A percentile compares a stretch with the other conserved stretches of the same genome.
phyloP scores from a whole-genome alignment of 371 early-diverging fungal genomes.

The Mortierella sp. region DNA sequence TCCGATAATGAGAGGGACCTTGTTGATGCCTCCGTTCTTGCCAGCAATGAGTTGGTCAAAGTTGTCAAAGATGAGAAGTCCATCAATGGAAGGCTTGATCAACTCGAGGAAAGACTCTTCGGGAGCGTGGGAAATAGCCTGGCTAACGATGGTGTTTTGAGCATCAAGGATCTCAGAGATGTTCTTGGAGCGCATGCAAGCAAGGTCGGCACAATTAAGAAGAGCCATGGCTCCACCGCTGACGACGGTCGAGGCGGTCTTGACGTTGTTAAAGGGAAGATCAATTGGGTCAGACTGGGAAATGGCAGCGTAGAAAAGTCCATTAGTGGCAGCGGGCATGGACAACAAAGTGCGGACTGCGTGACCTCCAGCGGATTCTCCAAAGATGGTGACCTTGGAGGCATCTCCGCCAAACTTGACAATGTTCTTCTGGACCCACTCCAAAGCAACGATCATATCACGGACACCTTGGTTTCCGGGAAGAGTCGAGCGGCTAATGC shows the following conservation, averaged over 20 bases:
- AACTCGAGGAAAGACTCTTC: constrained; percentile 57
- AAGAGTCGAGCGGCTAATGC: constrained; percentile 40
- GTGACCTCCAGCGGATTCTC: constrained; percentile 66
- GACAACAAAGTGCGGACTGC: constrained; percentile 56
- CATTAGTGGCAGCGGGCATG: constrained; percentile 56
- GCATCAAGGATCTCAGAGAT: constrained; percentile 33
- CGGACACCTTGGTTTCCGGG: constrained; percentile 55
- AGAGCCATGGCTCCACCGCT: constrained; percentile 48
- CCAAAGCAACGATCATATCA: constrained; percentile 57
- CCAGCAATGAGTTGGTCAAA: constrained; percentile 57
- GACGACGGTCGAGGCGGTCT: constrained; percentile 53
- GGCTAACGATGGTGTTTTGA: constrained; percentile 41
- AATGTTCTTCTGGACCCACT: constrained; percentile 64
- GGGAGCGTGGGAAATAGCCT: constrained; percentile 49
- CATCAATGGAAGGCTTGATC: constrained; percentile 56
- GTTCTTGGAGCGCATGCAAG: constrained; percentile 52
- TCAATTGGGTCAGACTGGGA: constrained; percentile 54
- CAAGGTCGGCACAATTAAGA: constrained; percentile 38
- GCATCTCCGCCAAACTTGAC: constrained; percentile 62
- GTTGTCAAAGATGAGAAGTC: constrained; percentile 45
- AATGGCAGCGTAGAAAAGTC: constrained; percentile 53
- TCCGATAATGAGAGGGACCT: constrained; percentile 55
- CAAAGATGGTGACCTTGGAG: constrained; percentile 58
- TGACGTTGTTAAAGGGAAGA: constrained; percentile 50
- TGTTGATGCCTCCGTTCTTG: constrained; percentile 42